Percentiles rank a stretch among this genome's conserved stretches.
Conservation (phyloP, 2,329 filamentous ascomycete species). For the Gnomoniopsis smithogilvyi region DNA sequence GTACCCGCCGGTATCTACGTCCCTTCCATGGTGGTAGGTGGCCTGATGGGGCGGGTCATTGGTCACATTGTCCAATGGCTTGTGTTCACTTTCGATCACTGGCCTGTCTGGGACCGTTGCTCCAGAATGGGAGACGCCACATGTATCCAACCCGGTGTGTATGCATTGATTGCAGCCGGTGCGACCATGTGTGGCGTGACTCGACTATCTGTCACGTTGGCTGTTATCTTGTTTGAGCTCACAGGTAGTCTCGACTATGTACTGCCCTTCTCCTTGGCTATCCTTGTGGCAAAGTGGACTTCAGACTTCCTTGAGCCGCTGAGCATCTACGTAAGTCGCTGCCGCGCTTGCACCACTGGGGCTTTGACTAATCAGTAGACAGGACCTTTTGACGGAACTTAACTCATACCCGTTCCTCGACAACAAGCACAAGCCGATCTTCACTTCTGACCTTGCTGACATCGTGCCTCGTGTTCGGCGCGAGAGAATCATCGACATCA, state of each 20-base stretch:
- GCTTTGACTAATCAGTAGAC: constrained; percentile 14
- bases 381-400: constrained; percentile 93
- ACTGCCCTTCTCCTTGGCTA: constrained; percentile 85
- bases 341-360: neutral
- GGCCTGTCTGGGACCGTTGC: constrained; percentile 72
- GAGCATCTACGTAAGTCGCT: constrained; percentile 74
- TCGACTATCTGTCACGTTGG: constrained; percentile 85
- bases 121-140: constrained; percentile 67
- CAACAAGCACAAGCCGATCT: constrained; percentile 89
- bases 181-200: constrained; percentile 99
- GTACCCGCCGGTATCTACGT: constrained; percentile 96
- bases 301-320: constrained; percentile 91
- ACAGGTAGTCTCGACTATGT: constrained; percentile 95
- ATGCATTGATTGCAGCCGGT: constrained; percentile 89
- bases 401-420: constrained; percentile 98
- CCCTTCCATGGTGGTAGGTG: constrained; percentile 97
- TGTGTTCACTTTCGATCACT: constrained; percentile 69
- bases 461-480: constrained; percentile 74
- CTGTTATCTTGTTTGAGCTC: constrained; percentile 92
- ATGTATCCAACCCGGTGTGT: constrained; percentile 95
- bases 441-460: constrained; percentile 83
- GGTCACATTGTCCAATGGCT: constrained; percentile 83
- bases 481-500: constrained; percentile 85
- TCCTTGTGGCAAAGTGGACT: constrained; percentile 97
- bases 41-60: constrained; percentile 82